Evolutionary conservation across 805 yeast genomes (phyloP).

Genomic region (Saturnispora diversa): DNA sequence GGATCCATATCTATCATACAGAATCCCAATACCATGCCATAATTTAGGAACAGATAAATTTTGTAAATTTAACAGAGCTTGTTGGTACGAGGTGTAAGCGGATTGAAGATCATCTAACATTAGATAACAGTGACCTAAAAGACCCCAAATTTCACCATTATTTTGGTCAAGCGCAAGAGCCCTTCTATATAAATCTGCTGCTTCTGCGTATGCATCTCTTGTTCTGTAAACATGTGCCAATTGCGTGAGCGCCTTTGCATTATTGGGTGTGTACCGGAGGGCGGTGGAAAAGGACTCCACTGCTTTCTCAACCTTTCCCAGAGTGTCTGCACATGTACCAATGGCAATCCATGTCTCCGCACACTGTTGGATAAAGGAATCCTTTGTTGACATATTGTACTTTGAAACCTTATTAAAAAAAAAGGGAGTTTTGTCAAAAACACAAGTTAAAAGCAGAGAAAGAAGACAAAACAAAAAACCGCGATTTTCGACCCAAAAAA

Average conservation of each 20-base stretch:
- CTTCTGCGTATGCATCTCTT: conserved; percentile 84
- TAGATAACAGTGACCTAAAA: conserved; percentile 90
- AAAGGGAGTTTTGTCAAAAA: too few species aligned
- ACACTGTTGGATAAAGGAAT: conserved; percentile 42
- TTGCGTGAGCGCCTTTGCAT: conserved; percentile 76
- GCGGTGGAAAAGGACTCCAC: conserved; percentile 84
- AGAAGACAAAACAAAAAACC: not conserved
- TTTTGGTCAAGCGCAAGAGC: conserved; percentile 76
- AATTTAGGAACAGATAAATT: conserved; percentile 93
- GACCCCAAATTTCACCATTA: conserved; percentile 96
- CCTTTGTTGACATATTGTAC: conserved; percentile 18
- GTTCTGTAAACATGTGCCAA: conserved; percentile 84
- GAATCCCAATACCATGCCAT: conserved; percentile 98
- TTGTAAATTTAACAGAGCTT: conserved; percentile 82
- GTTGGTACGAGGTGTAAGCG: conserved; percentile 94
- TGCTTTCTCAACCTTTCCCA: conserved; percentile 86
- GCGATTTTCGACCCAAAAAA: too few species aligned
- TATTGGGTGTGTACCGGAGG: conserved; percentile 75
- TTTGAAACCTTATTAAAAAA: too few species aligned
- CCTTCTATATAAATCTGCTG: conserved; percentile 88
- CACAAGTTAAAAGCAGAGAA: not conserved
- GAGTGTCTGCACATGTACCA: conserved; percentile 80
- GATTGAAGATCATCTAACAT: conserved; percentile 95
- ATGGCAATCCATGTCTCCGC: conserved; percentile 84
- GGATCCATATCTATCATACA: conserved; percentile 93